A percentile compares a stretch with the other conserved stretches of the same genome.
phyloP scores from a whole-genome alignment of 1,284 basidiomycete species.

The Ganoderma leucocontextum region DNA sequence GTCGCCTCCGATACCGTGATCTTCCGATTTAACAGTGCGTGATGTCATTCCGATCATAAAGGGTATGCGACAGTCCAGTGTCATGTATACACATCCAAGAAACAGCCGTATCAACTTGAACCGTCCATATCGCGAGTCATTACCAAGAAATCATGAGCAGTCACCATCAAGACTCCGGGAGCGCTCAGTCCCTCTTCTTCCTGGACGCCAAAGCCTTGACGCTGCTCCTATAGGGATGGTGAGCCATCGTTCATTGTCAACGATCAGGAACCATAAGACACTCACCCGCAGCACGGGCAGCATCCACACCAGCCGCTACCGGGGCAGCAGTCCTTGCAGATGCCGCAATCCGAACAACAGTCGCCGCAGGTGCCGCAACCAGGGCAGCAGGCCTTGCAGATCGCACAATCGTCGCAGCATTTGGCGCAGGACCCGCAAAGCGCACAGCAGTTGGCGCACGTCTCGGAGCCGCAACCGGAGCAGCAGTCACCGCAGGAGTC shows the following conservation, averaged over 20 bases:
- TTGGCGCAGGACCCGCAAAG: neutral
- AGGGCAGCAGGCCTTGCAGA: neutral
- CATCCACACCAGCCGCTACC: neutral
- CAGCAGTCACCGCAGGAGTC: neutral
- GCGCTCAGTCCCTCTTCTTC: neutral
- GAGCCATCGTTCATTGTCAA: neutral
- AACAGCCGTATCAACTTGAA: neutral
- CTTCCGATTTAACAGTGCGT: neutral
- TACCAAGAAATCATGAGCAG: neutral
- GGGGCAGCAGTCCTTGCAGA: conserved; percentile 1
- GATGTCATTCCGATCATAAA: neutral
- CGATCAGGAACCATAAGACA: neutral
- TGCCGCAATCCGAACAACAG: neutral
- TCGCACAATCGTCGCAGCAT: neutral
- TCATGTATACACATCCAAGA: neutral
- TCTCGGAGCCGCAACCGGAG: neutral
- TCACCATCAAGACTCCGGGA: neutral
- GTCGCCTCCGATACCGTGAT: too few species aligned
- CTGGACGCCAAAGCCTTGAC: neutral
- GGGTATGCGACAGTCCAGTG: neutral
- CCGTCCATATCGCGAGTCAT: neutral
- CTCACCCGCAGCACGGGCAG: conserved; percentile 4
- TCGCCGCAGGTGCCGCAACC: neutral
- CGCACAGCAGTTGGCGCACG: neutral
- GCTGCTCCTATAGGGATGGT: neutral